These are phyloP conservation scores for Curvularia sp. DNA, from an alignment of 2,329 filamentous ascomycete genomes.

Conservation along the genomic window DNA sequence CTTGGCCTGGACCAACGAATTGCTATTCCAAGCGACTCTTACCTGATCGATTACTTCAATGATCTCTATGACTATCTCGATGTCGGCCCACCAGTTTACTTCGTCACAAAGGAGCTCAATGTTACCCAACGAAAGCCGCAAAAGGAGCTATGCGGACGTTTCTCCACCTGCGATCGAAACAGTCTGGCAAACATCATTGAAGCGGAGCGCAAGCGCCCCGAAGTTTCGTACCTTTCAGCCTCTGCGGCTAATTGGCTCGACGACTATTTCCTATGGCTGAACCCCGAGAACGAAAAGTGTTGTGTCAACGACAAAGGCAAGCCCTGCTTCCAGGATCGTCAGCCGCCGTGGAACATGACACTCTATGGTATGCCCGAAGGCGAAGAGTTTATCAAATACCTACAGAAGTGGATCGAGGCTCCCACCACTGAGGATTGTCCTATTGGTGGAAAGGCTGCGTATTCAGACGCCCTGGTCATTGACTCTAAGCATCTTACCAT, in stretches of 20 bases:
- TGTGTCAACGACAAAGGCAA: slow-evolving; percentile 70
- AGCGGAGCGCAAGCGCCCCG: slow-evolving; percentile 87
- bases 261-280: slow-evolving; percentile 96
- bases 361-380: slow-evolving; percentile 91
- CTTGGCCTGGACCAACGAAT: slow-evolving; percentile 94
- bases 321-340: slow-evolving; percentile 78
- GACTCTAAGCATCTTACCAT: slow-evolving; percentile 72
- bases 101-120: slow-evolving; percentile 84
- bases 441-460: slow-evolving; percentile 85
- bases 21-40: slow-evolving; percentile 90
- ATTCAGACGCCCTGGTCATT: slow-evolving; percentile 82
- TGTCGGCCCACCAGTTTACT: slow-evolving; percentile 92
- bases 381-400: slow-evolving; percentile 86
- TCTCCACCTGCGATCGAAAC: slow-evolving; percentile 83
- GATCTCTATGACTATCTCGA: slow-evolving; percentile 94
- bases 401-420: slow-evolving; percentile 79
- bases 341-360: slow-evolving; percentile 87
- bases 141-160: slow-evolving; percentile 86
- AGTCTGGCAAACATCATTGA: slow-evolving; percentile 91
- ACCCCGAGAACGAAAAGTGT: slow-evolving; percentile 72
- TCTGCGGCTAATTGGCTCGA: slow-evolving; percentile 96
- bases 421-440: slow-evolving; percentile 86
- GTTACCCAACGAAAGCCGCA: slow-evolving; percentile 77
- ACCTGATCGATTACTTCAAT: slow-evolving; percentile 95
- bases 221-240: slow-evolving; percentile 86